Conservation (phyloP, 2,329 filamentous ascomycete species). For the Colletotrichum lindemuthianum region DNA sequence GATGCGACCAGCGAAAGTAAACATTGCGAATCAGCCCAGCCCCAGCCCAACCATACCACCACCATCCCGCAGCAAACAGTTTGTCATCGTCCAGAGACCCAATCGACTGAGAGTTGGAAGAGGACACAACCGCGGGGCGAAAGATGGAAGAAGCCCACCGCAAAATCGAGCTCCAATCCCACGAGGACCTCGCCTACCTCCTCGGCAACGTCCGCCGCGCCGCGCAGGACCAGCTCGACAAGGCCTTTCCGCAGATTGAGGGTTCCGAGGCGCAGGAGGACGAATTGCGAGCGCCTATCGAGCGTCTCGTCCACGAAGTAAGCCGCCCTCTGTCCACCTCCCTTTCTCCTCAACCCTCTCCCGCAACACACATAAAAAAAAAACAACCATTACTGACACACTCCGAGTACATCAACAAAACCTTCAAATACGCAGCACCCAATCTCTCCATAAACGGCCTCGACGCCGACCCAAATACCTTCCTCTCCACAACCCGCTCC, state of each 20-base stretch:
- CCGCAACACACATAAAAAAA: background rate
- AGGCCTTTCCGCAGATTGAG: constrained; percentile 73
- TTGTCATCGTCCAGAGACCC: no score
- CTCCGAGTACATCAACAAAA: constrained; percentile 67
- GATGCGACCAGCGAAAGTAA: no score
- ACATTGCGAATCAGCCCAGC: no score
- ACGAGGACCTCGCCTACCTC: constrained; percentile 77
- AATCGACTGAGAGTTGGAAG: no score
- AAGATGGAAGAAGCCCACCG: constrained; percentile 64
- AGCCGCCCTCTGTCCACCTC: constrained; percentile 15
- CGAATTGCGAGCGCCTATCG: constrained; percentile 67
- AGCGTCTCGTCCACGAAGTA: constrained; percentile 69
- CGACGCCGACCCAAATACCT: constrained; percentile 53
- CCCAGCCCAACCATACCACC: no score
- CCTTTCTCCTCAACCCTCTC: background rate
- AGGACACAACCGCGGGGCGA: background rate
- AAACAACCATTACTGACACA: background rate
- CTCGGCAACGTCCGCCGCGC: constrained; percentile 75
- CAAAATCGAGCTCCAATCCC: constrained; percentile 83
- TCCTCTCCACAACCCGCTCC: constrained; percentile 44
- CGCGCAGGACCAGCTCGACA: constrained; percentile 73
- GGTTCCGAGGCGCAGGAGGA: constrained; percentile 53
- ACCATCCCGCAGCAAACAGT: no score
- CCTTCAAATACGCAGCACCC: constrained; percentile 66
- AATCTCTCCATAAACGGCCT: constrained; percentile 74